Evolutionary conservation across 192 early-diverging fungal genomes (phyloP).

Genomic region (Coemansia sp.): DNA sequence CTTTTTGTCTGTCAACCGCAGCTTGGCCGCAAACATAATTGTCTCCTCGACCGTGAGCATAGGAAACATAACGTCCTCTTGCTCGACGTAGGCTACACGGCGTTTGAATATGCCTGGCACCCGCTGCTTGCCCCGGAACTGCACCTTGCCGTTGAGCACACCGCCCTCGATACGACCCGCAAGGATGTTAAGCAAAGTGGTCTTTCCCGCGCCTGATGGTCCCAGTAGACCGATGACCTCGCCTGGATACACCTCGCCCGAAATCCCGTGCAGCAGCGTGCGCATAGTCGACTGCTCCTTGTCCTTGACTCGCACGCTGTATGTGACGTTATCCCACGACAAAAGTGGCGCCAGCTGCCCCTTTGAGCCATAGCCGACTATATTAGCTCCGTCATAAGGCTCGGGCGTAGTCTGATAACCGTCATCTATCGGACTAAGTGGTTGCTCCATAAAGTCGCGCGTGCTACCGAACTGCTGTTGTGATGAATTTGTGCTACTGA

Average conservation of each 20-base stretch:
- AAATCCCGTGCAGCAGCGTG: constrained; percentile 68
- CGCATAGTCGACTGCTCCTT: constrained; percentile 49
- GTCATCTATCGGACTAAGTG: constrained; percentile 44
- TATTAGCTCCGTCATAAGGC: not conserved
- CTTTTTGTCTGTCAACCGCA: constrained; percentile 77
- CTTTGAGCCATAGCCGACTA: constrained; percentile 1
- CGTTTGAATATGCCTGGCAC: constrained; percentile 70
- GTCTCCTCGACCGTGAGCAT: constrained; percentile 93
- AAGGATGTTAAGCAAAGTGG: constrained; percentile 89
- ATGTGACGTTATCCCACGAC: constrained; percentile 48
- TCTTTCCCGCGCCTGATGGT: constrained; percentile 92
- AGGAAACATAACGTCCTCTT: constrained; percentile 86
- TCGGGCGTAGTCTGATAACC: constrained; percentile 16
- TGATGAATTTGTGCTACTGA: constrained; percentile 24
- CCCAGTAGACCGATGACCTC: constrained; percentile 94
- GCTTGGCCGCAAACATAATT: constrained; percentile 84
- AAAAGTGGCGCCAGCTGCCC: constrained; percentile 32
- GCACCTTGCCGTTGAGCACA: constrained; percentile 71
- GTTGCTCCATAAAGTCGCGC: constrained; percentile 53
- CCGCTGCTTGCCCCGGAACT: constrained; percentile 76
- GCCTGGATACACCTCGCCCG: constrained; percentile 80
- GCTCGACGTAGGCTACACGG: constrained; percentile 84
- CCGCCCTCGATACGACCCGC: constrained; percentile 76
- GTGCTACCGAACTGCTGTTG: constrained; percentile 52
- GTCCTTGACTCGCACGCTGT: constrained; percentile 53